Base-by-base conservation (phyloP, 2,329 filamentous ascomycete species). In the Neopestalotiopsis rosae region DNA sequence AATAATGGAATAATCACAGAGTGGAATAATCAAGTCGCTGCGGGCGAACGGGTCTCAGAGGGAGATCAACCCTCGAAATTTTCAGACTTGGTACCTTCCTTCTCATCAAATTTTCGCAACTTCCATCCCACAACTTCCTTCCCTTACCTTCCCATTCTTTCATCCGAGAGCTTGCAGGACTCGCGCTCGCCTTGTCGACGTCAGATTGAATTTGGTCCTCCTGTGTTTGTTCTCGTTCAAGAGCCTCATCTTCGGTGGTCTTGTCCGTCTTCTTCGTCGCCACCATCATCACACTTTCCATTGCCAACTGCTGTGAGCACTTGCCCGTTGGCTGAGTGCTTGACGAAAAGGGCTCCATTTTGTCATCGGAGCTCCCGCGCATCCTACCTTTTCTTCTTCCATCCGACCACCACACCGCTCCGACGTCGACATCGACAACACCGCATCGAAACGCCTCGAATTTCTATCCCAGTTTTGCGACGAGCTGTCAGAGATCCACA, bases 401-500 rank as follows among this genome's bases (percentile, higher is more conserved):
- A 6, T 38, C 65, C 38, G 20, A 24, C 56, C 12, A 13, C 30
- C 13, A 49, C 42, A 42, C n/a, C 49, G 17, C 58, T n/a, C 58
- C 57, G 57, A 69, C 64, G 38, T 34, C 38, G 20, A 65, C 38
- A 24, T 62, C 52, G 52, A 57, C 56, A n/a, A 49, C 40, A 24
- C 34, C 17, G 24, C 30, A 38, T 24, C 24, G 52, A 14, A 61
- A 10, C 45, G 28, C 49, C 72, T 69, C 5, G 5, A 30, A n/a
- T 62, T 30, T 20, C 59, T 69, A 68, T 67, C 69, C 59, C 68
- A 69, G 71, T 71, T 71, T 67, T 67, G 69, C 70, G 62, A 67
- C 66, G 66, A 45, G 72, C 74, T 69, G 73, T 72, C 71, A 69
- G 49, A 72, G 72, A 76, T 74, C 73, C 71, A 71, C 69, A 72